These are phyloP conservation scores for Metschnikowia continentalis DNA, from an alignment of 805 yeast genomes.

Conservation along the genomic window DNA sequence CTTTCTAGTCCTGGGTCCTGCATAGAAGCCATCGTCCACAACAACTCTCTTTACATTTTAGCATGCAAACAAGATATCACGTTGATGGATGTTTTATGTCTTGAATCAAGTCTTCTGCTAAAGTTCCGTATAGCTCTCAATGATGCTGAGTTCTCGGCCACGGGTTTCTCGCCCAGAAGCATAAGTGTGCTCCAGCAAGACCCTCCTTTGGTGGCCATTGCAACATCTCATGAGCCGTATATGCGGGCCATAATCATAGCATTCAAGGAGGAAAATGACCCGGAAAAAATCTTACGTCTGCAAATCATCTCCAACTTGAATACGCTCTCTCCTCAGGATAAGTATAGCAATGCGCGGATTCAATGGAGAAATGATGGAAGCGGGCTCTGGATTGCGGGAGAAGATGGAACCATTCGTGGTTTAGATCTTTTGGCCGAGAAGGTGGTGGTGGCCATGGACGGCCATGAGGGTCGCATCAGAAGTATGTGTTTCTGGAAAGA, in stretches of 20 bases:
- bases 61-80: conserved; percentile 61
- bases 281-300: conserved; percentile 20
- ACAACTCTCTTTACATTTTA: conserved; percentile 39
- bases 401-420: conserved; percentile 64
- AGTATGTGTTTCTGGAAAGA: conserved; percentile 32
- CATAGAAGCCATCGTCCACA: conserved; percentile 31
- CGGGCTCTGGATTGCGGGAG: conserved; percentile 68
- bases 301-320: conserved; percentile 30
- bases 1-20: conserved; percentile 52
- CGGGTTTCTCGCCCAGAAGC: conserved; percentile 57
- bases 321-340: conserved; percentile 64
- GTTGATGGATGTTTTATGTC: conserved; percentile 43
- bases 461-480: conserved; percentile 49
- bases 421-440: conserved; percentile 44
- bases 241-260: conserved; percentile 60
- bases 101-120: conserved; percentile 17
- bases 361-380: conserved; percentile 38
- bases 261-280: conserved; percentile 30
- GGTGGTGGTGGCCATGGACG: conserved; percentile 30
- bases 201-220: conserved; percentile 48
- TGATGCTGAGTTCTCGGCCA: conserved; percentile 67
- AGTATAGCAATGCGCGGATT: conserved; percentile 51
- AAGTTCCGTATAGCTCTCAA: conserved; percentile 52
- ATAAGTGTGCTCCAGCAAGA: conserved; percentile 22
- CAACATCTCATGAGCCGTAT: conserved; percentile 75